phyloP scores from a whole-genome alignment of 805 yeast species.

The Yamadazyma ubonensis region DNA sequence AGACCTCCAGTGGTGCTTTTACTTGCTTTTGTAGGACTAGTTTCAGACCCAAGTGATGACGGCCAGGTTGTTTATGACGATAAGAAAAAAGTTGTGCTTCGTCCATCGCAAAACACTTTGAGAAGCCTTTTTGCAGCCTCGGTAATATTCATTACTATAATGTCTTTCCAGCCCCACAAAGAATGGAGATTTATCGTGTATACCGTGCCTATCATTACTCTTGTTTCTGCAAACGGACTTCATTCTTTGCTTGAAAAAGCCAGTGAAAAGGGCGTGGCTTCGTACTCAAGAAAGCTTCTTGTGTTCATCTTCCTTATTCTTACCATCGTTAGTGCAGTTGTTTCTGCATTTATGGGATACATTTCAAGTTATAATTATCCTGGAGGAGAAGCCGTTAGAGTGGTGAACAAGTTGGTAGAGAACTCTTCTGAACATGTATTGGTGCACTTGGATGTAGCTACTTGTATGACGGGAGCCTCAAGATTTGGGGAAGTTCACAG shows the following conservation, averaged over 20 bases:
- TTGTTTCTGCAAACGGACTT: constrained; percentile 64
- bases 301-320: constrained; percentile 23
- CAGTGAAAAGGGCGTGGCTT: constrained; percentile 2
- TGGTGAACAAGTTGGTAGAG: constrained; percentile 45
- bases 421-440: constrained; percentile 18
- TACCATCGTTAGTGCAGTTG: constrained; percentile 28
- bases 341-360: constrained; percentile 53
- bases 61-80: constrained; percentile 1
- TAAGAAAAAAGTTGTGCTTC: constrained; percentile 20
- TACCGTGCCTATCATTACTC: constrained; percentile 63
- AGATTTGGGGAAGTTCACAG: constrained; percentile 64
- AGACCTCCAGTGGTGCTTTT: constrained; percentile 47
- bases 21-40: constrained; percentile 32
- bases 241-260: constrained; percentile 22
- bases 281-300: constrained; percentile 9
- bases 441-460: constrained; percentile 74
- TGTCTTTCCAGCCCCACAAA: constrained; percentile 87
- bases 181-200: constrained; percentile 92
- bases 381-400: constrained; percentile 73
- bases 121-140: constrained; percentile 52
- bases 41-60: constrained; percentile 45
- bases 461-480: constrained; percentile 87
- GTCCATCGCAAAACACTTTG: constrained; percentile 34
- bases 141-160: constrained; percentile 51
- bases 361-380: constrained; percentile 81